Conservation (phyloP, 768 basidiomycete species). For the Phaeotremella skinneri region DNA sequence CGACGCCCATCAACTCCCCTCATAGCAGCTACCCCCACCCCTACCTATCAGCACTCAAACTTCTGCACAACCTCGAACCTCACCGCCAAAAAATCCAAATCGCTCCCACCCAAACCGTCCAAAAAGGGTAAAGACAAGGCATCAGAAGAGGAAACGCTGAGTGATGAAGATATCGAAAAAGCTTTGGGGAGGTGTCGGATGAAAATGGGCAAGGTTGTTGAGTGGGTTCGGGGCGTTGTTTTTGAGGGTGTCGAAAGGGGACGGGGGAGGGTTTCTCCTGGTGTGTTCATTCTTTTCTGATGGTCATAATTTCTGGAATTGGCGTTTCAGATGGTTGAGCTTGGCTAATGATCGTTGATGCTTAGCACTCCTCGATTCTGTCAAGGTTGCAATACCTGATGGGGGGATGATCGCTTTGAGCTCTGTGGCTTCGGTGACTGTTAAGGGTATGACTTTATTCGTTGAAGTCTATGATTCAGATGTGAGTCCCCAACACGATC, state of each 20-base stretch:
- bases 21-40: too few relatives aligned
- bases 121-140: slow-evolving; percentile 26
- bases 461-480: slow-evolving; percentile 49
- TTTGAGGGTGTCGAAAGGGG: slow-evolving; percentile 51
- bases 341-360: background rate
- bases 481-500: slow-evolving; percentile 24
- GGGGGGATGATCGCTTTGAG: slow-evolving; percentile 33
- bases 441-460: slow-evolving; percentile 39
- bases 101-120: slow-evolving; percentile 7
- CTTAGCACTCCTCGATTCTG: slow-evolving; percentile 48
- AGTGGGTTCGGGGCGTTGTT: slow-evolving; percentile 50
- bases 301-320: too few relatives aligned
- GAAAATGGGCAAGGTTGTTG: slow-evolving; percentile 53
- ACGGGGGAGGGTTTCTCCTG: slow-evolving; percentile 44
- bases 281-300: slow-evolving; percentile 25
- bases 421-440: slow-evolving; percentile 47
- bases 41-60: background rate
- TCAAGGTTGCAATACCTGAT: slow-evolving; percentile 39
- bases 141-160: slow-evolving; percentile 13
- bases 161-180: slow-evolving; percentile 19
- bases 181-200: slow-evolving; percentile 44
- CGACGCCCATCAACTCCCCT: too few relatives aligned
- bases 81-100: slow-evolving; percentile 25
- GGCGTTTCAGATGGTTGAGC: background rate
- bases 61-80: slow-evolving; percentile 19